phyloP scores from a whole-genome alignment of 441 rosid species.

The Viola pubescens region DNA sequence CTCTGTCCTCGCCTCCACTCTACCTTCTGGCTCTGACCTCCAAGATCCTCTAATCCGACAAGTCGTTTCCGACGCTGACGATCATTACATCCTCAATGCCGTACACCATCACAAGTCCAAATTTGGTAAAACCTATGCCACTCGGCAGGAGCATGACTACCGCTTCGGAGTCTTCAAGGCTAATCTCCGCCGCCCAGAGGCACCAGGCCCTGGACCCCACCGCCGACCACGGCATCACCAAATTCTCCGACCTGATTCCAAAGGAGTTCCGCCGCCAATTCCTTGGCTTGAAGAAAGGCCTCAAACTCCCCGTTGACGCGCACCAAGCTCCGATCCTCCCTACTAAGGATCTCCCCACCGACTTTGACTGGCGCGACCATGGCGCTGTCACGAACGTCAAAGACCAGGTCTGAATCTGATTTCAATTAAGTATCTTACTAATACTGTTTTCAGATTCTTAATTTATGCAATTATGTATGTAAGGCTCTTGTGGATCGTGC shows the following conservation, averaged over 20 bases:
- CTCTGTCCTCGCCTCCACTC: conserved; percentile 1
- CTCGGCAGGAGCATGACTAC: conserved; percentile 66
- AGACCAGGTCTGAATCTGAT: conserved; percentile 48
- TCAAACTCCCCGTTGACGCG: conserved; percentile 67
- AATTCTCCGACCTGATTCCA: conserved; percentile 82
- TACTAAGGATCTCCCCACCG: conserved; percentile 52
- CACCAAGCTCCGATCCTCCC: conserved; percentile 78
- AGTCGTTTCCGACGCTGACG: conserved; percentile 42
- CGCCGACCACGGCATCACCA: conserved; percentile 79
- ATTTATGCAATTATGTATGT: conserved; percentile 6
- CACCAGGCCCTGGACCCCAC: conserved; percentile 75
- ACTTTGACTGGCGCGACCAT: conserved; percentile 84
- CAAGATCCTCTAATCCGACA: conserved; percentile 61
- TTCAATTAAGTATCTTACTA: neutral
- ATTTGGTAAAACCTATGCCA: conserved; percentile 57
- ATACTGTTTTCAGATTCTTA: neutral
- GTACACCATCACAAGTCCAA: conserved; percentile 54
- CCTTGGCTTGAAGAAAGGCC: conserved; percentile 45
- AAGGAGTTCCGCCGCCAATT: conserved; percentile 48
- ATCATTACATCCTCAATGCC: conserved; percentile 29
- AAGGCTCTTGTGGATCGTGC: conserved; percentile 95
- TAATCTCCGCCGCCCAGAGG: conserved; percentile 56
- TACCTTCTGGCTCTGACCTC: conserved; percentile 15
- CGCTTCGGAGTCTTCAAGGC: conserved; percentile 52
- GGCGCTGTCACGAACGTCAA: conserved; percentile 79